Evolutionary conservation across 495 filamentous ascomycete genomes (phyloP), one percentile per base, ranked within the genome.

Genomic region (Articulospora tetracladia): DNA sequence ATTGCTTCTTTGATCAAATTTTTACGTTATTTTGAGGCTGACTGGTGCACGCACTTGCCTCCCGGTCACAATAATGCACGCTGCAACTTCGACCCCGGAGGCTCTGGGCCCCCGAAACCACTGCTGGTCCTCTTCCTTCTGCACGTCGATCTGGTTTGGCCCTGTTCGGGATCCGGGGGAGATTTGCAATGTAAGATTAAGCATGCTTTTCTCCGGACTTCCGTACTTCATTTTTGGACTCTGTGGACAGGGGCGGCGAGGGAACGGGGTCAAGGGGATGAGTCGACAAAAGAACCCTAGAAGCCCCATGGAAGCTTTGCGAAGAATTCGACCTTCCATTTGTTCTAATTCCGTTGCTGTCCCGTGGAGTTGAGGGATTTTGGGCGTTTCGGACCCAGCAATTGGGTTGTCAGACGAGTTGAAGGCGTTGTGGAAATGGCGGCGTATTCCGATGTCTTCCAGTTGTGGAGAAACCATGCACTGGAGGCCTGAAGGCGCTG

Each of bases 1-100:
- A 51, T 66, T 66, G 46, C 60, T 63, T 66, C 46, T 66, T 53
- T 22, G 4, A 58, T 60, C 47, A 58, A 57, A 60, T 23, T 63
- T 66, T 66, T 66, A 63, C 60, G 60, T 63, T 66, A 61, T 36
- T 23, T 57, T 63, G 64, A 62, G 64, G 55, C 60, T 60, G 60
- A 63, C 64, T 57, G 55, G 52, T 30, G 59, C 41, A 24, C 47
- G 59, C 41, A 24, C 47, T 27, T 50, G 47, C 47, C 20, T 6
- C 17, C 22, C 23, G 4, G 8, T 44, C 39, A 34, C 30, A 34
- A 34, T 7, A 34, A 34, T 34, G 30, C 30, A 34, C n/a, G 39
- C 8, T 7, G 39, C 4, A 44, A 44, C 7, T 3, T 11, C 4
- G 39, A 44, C 10, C 3, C 10, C 4, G 3, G n/a, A 17, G 15